Percentiles rank a stretch among this genome's conserved stretches.
phyloP scores from a whole-genome alignment of 352 stramenopile species.

The Phytophthora litchii region DNA sequence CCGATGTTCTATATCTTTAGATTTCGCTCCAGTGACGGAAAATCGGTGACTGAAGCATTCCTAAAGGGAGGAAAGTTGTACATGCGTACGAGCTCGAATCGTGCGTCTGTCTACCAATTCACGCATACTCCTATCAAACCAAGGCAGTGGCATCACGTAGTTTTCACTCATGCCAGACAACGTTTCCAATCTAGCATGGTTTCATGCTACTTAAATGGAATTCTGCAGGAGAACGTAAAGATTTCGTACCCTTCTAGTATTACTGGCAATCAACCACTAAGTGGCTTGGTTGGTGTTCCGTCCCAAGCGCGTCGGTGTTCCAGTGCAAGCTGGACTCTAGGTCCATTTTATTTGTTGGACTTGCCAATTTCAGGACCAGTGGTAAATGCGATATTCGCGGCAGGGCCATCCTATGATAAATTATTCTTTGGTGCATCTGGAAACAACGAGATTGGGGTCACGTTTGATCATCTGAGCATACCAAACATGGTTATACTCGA shows the following conservation, averaged over 20 bases:
- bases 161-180: conserved; percentile 65
- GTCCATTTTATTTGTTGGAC: conserved; percentile 74
- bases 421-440: conserved; percentile 59
- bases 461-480: conserved; percentile 53
- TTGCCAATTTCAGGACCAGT: conserved; percentile 50
- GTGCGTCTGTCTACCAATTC: conserved; percentile 60
- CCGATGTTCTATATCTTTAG: conserved; percentile 77
- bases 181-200: conserved; percentile 75
- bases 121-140: conserved; percentile 48
- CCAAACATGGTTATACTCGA: conserved; percentile 60
- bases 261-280: conserved; percentile 55
- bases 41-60: conserved; percentile 73
- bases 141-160: conserved; percentile 56
- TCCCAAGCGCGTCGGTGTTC: conserved; percentile 53
- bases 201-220: conserved; percentile 64
- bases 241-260: conserved; percentile 72
- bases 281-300: conserved; percentile 61
- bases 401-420: conserved; percentile 61
- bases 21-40: conserved; percentile 70
- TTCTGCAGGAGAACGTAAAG: conserved; percentile 72
- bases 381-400: conserved; percentile 60
- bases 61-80: conserved; percentile 65
- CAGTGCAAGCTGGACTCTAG: conserved; percentile 53
- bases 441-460: conserved; percentile 54
- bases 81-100: conserved; percentile 64